Base-by-base conservation (phyloP, 2,329 filamentous ascomycete genomes). In the Pseudopyrenochaeta lycopersici region DNA sequence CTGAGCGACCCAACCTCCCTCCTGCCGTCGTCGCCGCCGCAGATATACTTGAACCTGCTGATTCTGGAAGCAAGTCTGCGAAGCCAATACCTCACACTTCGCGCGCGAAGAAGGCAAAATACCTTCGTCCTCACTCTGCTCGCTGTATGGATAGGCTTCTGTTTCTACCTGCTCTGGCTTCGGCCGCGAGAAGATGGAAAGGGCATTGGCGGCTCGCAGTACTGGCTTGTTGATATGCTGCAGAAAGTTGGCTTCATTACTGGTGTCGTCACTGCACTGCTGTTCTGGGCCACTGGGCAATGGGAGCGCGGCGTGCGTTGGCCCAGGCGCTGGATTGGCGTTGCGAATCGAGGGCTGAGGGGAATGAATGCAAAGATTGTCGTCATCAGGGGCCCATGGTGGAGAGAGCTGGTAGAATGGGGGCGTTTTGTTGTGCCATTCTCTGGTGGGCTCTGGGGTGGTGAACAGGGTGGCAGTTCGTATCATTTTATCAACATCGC, bases 311-410 rank as follows among this genome's bases (percentile, higher is more conserved):
- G 95, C 29, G 89, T 99, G 49, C 86, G 93, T 58, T 98, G 95
- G 93, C 95, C 95, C 44, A 84, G 94, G 49, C 87, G 92, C 63
- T 98, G 95, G 91, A 88, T 98, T 64, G 87, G 85, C 63, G 88
- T 93, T 57, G 90, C 93, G 33, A 99, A 99, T 74, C 85, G 95
- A 49, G 95, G 95, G 11, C 81, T 99, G 60, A 85, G 95, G 56
- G 90, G 86, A 49, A 96, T 98, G 85, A 99, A 99, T 77, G 91
- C 92, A 78, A 98, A 99, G 79, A 88, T 99, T 42, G 92, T 99
- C 48, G 84, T 98, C 51, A 90, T 96, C 49, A 88, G 90, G 67
- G 87, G 91, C 11, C 85, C 90, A 0, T 92, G 91, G 87, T 92
- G 89, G 85, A 86, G 87, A 55, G 94, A 97, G 72, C 73, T 89